phyloP scores from a whole-genome alignment of 441 rosid genomes.

The Omphalea diandra region DNA sequence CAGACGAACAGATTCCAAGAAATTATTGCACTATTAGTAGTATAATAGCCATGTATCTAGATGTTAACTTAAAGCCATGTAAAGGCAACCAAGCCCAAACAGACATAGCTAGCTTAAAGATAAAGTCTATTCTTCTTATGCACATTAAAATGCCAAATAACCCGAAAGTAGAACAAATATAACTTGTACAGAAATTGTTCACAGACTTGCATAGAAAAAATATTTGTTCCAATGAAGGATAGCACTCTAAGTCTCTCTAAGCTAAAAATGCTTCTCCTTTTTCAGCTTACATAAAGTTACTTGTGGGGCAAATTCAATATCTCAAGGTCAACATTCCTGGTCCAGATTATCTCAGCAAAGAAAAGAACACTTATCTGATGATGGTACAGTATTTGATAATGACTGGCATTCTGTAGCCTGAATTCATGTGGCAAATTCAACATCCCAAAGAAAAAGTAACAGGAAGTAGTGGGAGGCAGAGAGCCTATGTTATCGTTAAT shows the following conservation, averaged over 20 bases:
- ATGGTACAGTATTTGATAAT: constrained; percentile 13
- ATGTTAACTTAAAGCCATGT: background rate
- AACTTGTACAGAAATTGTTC: constrained; percentile 16
- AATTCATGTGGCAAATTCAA: constrained; percentile 12
- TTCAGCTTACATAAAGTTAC: constrained; percentile 20
- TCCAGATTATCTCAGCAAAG: constrained; percentile 16
- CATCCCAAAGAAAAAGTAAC: constrained; percentile 15
- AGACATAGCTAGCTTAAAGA: background rate
- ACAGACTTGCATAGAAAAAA: constrained; percentile 8
- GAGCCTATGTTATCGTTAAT: background rate
- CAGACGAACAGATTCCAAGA: constrained; percentile 3
- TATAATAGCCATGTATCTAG: too few species aligned
- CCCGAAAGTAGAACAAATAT: too few species aligned
- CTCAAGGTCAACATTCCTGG: constrained; percentile 20
- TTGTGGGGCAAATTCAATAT: constrained; percentile 15
- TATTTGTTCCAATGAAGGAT: constrained; percentile 25
- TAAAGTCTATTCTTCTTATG: background rate
- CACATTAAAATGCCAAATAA: background rate
- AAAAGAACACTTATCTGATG: constrained; percentile 18
- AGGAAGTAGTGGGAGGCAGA: constrained; percentile 9
- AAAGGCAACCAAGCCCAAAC: too few species aligned
- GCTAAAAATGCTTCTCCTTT: constrained; percentile 29
- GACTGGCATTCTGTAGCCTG: constrained; percentile 18
- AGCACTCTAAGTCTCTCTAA: constrained; percentile 21
- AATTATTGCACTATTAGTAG: background rate